phyloP scores from a whole-genome alignment of 2,329 filamentous ascomycete genomes.

The Blastomyces gilchristii region DNA sequence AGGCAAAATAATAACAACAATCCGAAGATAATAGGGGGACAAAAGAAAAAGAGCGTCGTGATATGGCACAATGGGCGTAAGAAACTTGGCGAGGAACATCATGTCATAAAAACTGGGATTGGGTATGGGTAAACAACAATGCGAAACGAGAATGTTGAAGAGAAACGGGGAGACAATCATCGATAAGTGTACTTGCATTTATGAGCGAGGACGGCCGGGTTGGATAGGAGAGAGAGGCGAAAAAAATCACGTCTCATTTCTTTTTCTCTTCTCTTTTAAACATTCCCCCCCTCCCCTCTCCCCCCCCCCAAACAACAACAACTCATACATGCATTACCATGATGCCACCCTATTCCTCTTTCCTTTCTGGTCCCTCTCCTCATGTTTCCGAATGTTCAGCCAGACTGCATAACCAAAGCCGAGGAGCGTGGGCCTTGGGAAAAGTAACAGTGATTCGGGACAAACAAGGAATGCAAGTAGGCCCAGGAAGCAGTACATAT shows the following conservation, averaged over 20 bases:
- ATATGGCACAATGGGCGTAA: neutral
- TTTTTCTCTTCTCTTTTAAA: neutral
- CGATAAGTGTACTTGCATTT: neutral
- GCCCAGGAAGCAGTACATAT: neutral
- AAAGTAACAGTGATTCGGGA: neutral
- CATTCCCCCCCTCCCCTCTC: neutral
- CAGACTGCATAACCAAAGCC: neutral
- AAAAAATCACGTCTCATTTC: neutral
- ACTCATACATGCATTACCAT: neutral
- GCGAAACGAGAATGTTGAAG: neutral
- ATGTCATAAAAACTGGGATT: neutral
- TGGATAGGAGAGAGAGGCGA: neutral
- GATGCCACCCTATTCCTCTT: neutral
- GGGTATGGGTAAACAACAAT: neutral
- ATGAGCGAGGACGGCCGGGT: neutral
- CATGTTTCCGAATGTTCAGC: neutral
- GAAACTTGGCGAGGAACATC: neutral
- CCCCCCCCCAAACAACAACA: neutral
- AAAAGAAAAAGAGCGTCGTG: neutral
- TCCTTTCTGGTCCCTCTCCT: neutral
- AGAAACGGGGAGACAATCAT: neutral
- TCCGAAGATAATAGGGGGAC: neutral
- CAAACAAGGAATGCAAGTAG: neutral
- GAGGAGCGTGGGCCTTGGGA: neutral
- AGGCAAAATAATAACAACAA: neutral